A percentile compares a stretch with the other conserved stretches of the same genome.
These are phyloP conservation scores for Trichoderma pleuroti DNA, from an alignment of 2,329 filamentous ascomycete genomes.

Conservation along the genomic window DNA sequence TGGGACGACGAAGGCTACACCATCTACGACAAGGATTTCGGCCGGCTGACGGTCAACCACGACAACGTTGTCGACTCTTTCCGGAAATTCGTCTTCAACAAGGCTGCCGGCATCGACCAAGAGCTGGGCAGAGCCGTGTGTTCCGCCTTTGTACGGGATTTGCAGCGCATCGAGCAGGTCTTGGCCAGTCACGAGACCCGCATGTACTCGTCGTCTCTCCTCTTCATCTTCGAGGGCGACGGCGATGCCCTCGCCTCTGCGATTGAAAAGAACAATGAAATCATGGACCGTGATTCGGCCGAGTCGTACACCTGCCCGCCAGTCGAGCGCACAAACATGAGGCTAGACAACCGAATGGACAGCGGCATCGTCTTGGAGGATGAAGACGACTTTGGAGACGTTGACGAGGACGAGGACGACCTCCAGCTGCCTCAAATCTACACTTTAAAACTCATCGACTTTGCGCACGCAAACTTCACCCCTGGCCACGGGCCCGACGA, in stretches of 20 bases:
- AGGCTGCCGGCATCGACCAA: conserved; percentile 54
- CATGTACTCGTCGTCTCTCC: conserved; percentile 61
- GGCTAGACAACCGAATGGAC: conserved; percentile 52
- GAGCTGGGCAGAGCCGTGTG: conserved; percentile 56
- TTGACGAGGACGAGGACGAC: conserved; percentile 46
- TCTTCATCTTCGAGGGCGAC: conserved; percentile 64
- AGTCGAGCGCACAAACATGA: conserved; percentile 37
- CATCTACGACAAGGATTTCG: conserved; percentile 62
- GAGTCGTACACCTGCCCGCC: conserved; percentile 19
- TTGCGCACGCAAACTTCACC: conserved; percentile 85
- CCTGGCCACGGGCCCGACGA: conserved; percentile 81
- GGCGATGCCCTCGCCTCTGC: conserved; percentile 51
- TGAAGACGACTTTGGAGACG: conserved; percentile 38
- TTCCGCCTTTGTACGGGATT: conserved; percentile 50
- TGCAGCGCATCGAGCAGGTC: conserved; percentile 50
- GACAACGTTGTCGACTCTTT: conserved; percentile 54
- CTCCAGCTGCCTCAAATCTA: conserved; percentile 61
- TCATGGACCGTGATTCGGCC: conserved; percentile 46
- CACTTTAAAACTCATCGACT: conserved; percentile 87
- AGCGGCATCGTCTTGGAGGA: conserved; percentile 52
- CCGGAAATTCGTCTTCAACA: conserved; percentile 56
- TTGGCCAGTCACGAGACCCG: conserved; percentile 55
- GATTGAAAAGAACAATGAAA: conserved; percentile 52
- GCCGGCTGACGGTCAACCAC: conserved; percentile 49
- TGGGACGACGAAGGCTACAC: conserved; percentile 54